A percentile compares a stretch with the other conserved stretches of the same genome.
These are phyloP conservation scores for Biscogniauxia mediterranea DNA, from an alignment of 2,329 filamentous ascomycete species.

Conservation along the genomic window DNA sequence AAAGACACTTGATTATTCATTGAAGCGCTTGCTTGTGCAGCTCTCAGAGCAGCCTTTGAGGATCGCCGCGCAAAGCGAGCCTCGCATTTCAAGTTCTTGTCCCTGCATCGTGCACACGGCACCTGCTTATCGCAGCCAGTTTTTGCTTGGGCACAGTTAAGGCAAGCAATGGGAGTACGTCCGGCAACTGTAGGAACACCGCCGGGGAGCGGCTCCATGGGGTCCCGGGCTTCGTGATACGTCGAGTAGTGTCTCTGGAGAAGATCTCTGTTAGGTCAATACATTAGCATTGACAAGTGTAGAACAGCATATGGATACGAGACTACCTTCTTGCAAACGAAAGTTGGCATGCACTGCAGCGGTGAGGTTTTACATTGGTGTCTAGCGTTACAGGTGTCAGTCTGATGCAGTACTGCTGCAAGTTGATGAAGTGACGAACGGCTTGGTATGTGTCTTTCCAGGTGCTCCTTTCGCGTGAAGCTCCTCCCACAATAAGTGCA, in stretches of 20 bases:
- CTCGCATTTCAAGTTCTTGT: constrained; percentile 48
- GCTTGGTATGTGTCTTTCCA: constrained; percentile 53
- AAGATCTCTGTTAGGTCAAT: constrained; percentile 40
- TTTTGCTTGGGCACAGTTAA: constrained; percentile 50
- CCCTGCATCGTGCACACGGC: constrained; percentile 47
- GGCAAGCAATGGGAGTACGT: constrained; percentile 46
- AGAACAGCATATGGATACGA: neutral
- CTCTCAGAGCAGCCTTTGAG: constrained; percentile 46
- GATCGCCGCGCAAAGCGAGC: constrained; percentile 51
- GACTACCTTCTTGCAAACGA: constrained; percentile 49
- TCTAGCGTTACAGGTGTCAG: constrained; percentile 36
- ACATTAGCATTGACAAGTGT: constrained; percentile 2
- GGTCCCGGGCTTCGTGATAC: constrained; percentile 49
- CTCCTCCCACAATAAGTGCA: constrained; percentile 54
- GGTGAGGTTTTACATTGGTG: constrained; percentile 54
- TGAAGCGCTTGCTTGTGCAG: constrained; percentile 40
- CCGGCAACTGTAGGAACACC: constrained; percentile 41
- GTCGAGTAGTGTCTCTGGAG: constrained; percentile 50
- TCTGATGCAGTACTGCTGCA: neutral
- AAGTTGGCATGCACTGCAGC: constrained; percentile 48
- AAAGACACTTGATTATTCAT: constrained; percentile 24
- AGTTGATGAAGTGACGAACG: constrained; percentile 38
- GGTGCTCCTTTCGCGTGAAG: constrained; percentile 55
- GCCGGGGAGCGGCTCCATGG: constrained; percentile 43
- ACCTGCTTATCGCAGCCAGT: constrained; percentile 51